Base-by-base conservation (phyloP, 495 filamentous ascomycete species). In the Aspergillus taichungensis region DNA sequence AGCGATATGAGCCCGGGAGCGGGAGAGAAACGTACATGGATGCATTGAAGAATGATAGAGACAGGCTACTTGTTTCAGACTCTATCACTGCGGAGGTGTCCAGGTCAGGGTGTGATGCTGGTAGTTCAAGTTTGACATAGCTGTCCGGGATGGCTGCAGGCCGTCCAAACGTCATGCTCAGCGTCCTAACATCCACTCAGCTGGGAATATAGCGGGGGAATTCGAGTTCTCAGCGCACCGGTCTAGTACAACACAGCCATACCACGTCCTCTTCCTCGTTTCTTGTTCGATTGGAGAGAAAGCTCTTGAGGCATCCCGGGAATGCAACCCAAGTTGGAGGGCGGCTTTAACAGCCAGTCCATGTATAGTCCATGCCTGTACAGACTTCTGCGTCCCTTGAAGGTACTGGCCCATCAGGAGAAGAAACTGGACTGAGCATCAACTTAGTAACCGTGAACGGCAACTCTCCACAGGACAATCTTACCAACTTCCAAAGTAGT, bases 151-250 rank as follows among this genome's bases (percentile, higher is more conserved):
- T 71, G 1, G 63, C 50, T 6, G 57, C 53, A 5, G 68, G 68
- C 0, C 68, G 55, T 0, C 70, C 70, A 33, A 73, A 69, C 0
- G 70, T 71, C 70, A 74, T 73, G 42, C 70, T 69, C 27, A 73
- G 45, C 0, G 60, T 69, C 33, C 69, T 70, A 37, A 24, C 6
- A 49, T 27, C 9, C 12, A 10, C 41, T 45, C 13, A 46, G 35
- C 14, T 28, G 12, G 4, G 10, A 11, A 40, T 9, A 12, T 24
- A 24, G 4, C 18, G 4, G 18, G 4, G 18, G 4, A 5, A 13
- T 37, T 8, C 28, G 11, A 9, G 27, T 1, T 42, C 3, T 24
- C 10, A 42, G 4, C 46, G 52, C 43, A 67, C 66, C 66, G 47
- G 27, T 74, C 71, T n/a, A 74, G 50, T 9, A 73, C 46, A 0